phyloP scores from a whole-genome alignment of 495 filamentous ascomycete genomes.

The Penicillium malachiteum region DNA sequence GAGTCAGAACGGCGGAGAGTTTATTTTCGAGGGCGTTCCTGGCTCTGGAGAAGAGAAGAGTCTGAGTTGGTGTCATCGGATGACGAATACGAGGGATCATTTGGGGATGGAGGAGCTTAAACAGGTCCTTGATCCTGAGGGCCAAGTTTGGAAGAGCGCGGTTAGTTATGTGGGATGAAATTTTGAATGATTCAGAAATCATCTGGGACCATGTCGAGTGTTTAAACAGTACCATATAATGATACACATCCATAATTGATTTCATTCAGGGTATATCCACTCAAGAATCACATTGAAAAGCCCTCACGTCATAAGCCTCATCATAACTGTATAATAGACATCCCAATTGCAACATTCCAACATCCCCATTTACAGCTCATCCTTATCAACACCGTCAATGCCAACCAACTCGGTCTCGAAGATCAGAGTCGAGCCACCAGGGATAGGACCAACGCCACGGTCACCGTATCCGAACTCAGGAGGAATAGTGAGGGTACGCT shows the following conservation, averaged over 20 bases:
- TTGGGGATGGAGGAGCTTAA: constrained; percentile 64
- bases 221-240: neutral
- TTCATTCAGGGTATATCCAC: constrained; percentile 1
- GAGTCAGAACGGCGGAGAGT: constrained; percentile 79
- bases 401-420: constrained; percentile 92
- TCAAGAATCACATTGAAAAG: neutral
- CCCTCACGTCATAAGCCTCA: neutral
- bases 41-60: constrained; percentile 44
- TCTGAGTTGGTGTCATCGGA: constrained; percentile 80
- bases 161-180: neutral
- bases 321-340: neutral
- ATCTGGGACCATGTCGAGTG: too few relatives aligned
- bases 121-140: constrained; percentile 49
- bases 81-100: constrained; percentile 78
- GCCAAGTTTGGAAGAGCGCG: constrained; percentile 1
- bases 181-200: too few relatives aligned
- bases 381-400: constrained; percentile 74
- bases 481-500: constrained; percentile 88
- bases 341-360: too few relatives aligned
- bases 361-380: constrained; percentile 53
- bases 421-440: constrained; percentile 73
- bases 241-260: neutral
- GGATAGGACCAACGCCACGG: constrained; percentile 72
- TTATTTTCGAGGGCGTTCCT: constrained; percentile 61
- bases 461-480: constrained; percentile 82